These are phyloP conservation scores for Pseudopithomyces chartarum DNA, from an alignment of 2,329 filamentous ascomycete genomes.

Conservation along the genomic window DNA sequence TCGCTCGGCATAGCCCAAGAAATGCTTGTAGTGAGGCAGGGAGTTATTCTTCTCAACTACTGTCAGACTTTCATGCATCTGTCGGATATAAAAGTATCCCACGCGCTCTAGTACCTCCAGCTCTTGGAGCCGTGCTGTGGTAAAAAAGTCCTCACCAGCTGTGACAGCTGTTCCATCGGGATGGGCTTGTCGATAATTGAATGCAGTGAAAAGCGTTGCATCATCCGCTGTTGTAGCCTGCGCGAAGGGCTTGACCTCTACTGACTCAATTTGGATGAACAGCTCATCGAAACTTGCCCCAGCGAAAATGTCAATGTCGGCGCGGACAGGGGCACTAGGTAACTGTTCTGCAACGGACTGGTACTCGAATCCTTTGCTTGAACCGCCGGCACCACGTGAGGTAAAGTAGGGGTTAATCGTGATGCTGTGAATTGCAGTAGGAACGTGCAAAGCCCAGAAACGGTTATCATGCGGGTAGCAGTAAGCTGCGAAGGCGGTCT, in stretches of 20 bases:
- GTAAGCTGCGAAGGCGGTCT: conserved; percentile 35
- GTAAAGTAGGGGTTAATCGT: conserved; percentile 24
- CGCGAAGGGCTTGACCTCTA: conserved; percentile 14
- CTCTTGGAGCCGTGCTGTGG: conserved; percentile 3
- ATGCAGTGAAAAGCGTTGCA: conserved; percentile 8
- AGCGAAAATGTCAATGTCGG: conserved; percentile 7
- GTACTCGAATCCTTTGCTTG: conserved; percentile 5
- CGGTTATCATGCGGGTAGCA: conserved; percentile 34
- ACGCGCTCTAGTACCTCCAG: conserved; percentile 8
- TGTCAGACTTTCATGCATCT: conserved; percentile 1
- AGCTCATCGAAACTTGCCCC: conserved; percentile 6
- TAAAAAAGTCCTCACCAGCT: conserved; percentile 5
- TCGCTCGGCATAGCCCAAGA: conserved; percentile 11
- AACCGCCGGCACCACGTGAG: conserved; percentile 8
- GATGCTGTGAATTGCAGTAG: conserved; percentile 21
- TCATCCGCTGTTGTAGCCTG: conserved; percentile 12
- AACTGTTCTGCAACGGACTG: conserved; percentile 4
- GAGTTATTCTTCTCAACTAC: conserved; percentile 1
- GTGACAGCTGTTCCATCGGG: conserved; percentile 10
- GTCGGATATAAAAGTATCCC: conserved; percentile 9
- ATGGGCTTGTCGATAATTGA: conserved; percentile 1
- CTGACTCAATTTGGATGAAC: conserved; percentile 18
- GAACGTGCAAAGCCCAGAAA: conserved; percentile 31
- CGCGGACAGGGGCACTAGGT: conserved; percentile 3
- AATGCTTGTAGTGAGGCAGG: conserved; percentile 8